Conservation (phyloP, 164 flowering plant genomes). For the Annona cherimola region DNA sequence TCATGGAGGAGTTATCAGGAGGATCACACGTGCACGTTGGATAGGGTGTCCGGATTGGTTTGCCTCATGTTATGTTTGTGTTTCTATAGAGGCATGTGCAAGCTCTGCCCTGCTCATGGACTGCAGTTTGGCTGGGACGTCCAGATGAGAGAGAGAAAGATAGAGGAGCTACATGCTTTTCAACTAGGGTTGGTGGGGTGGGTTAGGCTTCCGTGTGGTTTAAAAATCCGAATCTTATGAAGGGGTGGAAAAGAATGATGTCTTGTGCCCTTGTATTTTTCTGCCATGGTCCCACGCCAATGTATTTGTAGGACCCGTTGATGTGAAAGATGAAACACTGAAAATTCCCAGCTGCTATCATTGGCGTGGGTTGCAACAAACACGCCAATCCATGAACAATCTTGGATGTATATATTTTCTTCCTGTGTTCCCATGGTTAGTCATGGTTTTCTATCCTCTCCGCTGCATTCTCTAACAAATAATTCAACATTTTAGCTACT, state of each 20-base stretch:
- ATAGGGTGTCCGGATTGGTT: too few relatives aligned
- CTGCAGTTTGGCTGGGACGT: too few relatives aligned
- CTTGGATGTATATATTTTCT: neutral
- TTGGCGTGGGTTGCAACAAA: neutral
- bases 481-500: too few relatives aligned
- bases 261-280: slow-evolving; percentile 1
- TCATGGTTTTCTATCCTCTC: neutral
- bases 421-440: neutral
- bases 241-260: slow-evolving; percentile 15
- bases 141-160: neutral
- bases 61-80: too few relatives aligned
- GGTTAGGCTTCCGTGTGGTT: slow-evolving; percentile 8
- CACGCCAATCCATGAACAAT: neutral
- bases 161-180: slow-evolving; percentile 1
- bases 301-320: slow-evolving; percentile 2
- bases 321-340: neutral
- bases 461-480: too few relatives aligned
- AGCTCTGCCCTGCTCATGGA: too few relatives aligned
- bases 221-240: slow-evolving; percentile 15
- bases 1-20: too few relatives aligned
- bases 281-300: slow-evolving; percentile 3
- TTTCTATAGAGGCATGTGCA: too few relatives aligned
- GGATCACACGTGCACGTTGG: too few relatives aligned
- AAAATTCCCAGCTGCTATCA: neutral
- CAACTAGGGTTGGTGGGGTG: slow-evolving; percentile 12